Evolutionary conservation across 805 yeast species (phyloP).

Genomic region (Candida nemodendra): DNA sequence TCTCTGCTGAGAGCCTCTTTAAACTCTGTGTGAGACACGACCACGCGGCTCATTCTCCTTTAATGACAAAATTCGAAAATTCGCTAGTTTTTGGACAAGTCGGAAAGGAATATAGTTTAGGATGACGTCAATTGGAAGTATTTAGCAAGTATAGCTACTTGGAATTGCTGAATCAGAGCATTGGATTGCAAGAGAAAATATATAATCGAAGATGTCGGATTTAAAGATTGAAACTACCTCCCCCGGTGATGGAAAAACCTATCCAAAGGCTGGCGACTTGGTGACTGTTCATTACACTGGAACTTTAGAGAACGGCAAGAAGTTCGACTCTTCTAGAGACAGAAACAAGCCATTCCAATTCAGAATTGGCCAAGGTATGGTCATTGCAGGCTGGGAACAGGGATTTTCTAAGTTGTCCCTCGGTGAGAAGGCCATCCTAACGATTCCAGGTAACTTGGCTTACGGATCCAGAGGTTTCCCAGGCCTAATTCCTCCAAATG

Average conservation of each 20-base stretch:
- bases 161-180: too few species aligned
- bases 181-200: too few species aligned
- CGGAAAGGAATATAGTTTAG: too few species aligned
- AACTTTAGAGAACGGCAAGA: conserved; percentile 91
- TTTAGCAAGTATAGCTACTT: too few species aligned
- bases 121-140: too few species aligned
- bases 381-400: conserved; percentile 95
- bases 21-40: too few species aligned
- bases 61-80: too few species aligned
- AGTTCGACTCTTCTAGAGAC: conserved; percentile 93
- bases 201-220: too few species aligned
- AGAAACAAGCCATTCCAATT: conserved; percentile 96
- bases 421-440: conserved; percentile 90
- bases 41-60: neutral
- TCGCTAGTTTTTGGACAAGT: too few species aligned
- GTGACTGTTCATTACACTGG: conserved; percentile 96
- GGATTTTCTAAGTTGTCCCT: conserved; percentile 89
- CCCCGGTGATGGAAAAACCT: conserved; percentile 77
- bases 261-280: conserved; percentile 82
- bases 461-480: conserved; percentile 96
- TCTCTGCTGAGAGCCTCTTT: too few species aligned
- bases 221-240: conserved; percentile 34
- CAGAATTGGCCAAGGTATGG: conserved; percentile 93
- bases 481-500: conserved; percentile 94
- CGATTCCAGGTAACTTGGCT: conserved; percentile 91